Evolutionary conservation across 176 grass and related monocot genomes (phyloP), one percentile per base, ranked within the genome.

Genomic region (Carex littledalei): DNA sequence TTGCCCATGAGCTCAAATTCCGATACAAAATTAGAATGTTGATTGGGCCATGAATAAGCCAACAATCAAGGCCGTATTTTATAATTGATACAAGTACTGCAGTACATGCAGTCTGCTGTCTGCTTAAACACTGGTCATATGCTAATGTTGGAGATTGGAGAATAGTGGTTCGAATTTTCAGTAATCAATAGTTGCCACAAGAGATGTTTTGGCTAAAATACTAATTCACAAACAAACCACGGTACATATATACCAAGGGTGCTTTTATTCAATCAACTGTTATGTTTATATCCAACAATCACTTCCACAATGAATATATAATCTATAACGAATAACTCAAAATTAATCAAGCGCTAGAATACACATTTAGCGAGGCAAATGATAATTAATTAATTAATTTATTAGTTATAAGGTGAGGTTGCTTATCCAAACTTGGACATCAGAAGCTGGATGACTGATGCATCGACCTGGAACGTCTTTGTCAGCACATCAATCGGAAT

Each of bases 401-500:
- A 39, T 29, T 49, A 78, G 24, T 78, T 31, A 16, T 78, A 78
- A 56, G 74, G 74, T 32, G 74, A 78, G 4, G 74, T 78, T 78
- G 74, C 50, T 34, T 78, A 14, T 3, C 74, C 74, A 32, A 78
- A 78, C 74, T 78, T 78, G 14, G 74, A 78, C 74, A 78, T 78
- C 50, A 78, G 74, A 56, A 78, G 74, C 29, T 81, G 77, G 11
- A 86, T 45, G 16, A 81, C 67, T 11, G 65, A 55, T 3, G 78
- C 88, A 3, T 64, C 87, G 52, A 89, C 66, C 84, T 86, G 90
- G 78, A 94, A 86, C 13, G 90, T 86, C 86, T 94, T 94, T 52
- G 90, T 31, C 6, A 94, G 85, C 37, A 94, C 88, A 57, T 92
- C 85, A 67, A 87, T 91, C 0, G 93, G 86, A 67, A 94, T 87